These are phyloP conservation scores for Cenchrus purpureus DNA, from an alignment of 176 grass and related monocot species.

Conservation along the genomic window DNA sequence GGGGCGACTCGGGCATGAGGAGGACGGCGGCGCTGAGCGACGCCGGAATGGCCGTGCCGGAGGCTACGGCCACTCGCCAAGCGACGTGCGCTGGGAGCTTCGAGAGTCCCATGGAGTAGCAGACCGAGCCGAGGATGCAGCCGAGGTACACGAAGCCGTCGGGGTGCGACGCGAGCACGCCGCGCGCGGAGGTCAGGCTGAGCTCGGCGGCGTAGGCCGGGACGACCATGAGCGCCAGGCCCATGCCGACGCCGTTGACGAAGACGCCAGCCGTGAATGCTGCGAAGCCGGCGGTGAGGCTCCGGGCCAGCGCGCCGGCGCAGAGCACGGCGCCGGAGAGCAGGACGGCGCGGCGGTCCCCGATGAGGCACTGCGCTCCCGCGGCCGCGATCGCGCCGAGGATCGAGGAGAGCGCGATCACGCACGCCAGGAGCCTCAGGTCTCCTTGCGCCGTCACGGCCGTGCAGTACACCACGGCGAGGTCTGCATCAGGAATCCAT, in stretches of 20 bases:
- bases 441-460: slow-evolving; percentile 23
- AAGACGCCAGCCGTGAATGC: slow-evolving; percentile 44
- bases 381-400: slow-evolving; percentile 22
- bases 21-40: slow-evolving; percentile 19
- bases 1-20: slow-evolving; percentile 52
- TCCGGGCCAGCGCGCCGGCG: slow-evolving; percentile 29
- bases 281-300: background rate
- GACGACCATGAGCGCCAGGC: slow-evolving; percentile 44
- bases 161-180: slow-evolving; percentile 37
- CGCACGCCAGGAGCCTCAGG: slow-evolving; percentile 47
- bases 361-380: slow-evolving; percentile 15
- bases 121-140: slow-evolving; percentile 44
- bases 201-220: slow-evolving; percentile 46
- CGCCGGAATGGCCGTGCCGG: slow-evolving; percentile 26
- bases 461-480: slow-evolving; percentile 48
- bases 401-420: slow-evolving; percentile 5
- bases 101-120: slow-evolving; percentile 14
- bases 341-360: slow-evolving; percentile 37
- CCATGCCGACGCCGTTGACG: slow-evolving; percentile 44
- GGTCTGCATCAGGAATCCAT: slow-evolving; percentile 34
- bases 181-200: slow-evolving; percentile 15
- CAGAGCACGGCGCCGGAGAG: slow-evolving; percentile 39
- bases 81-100: slow-evolving; percentile 36
- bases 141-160: slow-evolving; percentile 61
- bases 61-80: slow-evolving; percentile 29